These are phyloP conservation scores for Botrytis paeoniae DNA, from an alignment of 2,329 filamentous ascomycete species.

Conservation along the genomic window DNA sequence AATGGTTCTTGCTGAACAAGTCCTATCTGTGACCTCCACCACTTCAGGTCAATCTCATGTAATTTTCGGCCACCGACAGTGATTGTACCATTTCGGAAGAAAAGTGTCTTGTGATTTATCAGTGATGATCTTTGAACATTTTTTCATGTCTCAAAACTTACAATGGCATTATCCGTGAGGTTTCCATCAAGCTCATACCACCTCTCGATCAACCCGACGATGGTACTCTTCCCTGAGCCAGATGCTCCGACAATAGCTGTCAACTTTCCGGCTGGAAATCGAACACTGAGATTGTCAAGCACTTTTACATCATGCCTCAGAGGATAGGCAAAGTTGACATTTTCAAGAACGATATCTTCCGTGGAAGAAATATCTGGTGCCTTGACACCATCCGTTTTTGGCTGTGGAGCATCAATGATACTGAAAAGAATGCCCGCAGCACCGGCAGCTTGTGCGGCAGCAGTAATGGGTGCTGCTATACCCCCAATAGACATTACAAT, in stretches of 20 bases:
- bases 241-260: slow-evolving; percentile 73
- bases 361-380: slow-evolving; percentile 49
- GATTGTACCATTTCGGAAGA: slow-evolving; percentile 28
- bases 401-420: slow-evolving; percentile 40
- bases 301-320: slow-evolving; percentile 62
- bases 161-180: slow-evolving; percentile 34
- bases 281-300: slow-evolving; percentile 56
- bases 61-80: slow-evolving; percentile 25
- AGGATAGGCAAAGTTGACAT: slow-evolving; percentile 72
- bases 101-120: slow-evolving; percentile 25
- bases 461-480: slow-evolving; percentile 57
- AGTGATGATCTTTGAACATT: not conserved
- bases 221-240: slow-evolving; percentile 71
- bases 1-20: slow-evolving; percentile 55
- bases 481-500: slow-evolving; percentile 53
- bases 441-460: slow-evolving; percentile 42
- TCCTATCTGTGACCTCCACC: slow-evolving; percentile 47
- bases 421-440: slow-evolving; percentile 41
- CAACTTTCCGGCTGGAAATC: slow-evolving; percentile 60
- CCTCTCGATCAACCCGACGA: slow-evolving; percentile 66
- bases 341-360: slow-evolving; percentile 57
- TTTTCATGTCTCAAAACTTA: slow-evolving; percentile 12
- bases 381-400: slow-evolving; percentile 42
- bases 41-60: slow-evolving; percentile 22
- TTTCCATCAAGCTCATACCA: slow-evolving; percentile 61